These are phyloP conservation scores for Trametes polyzona DNA, from an alignment of 1,284 basidiomycete genomes.

Conservation along the genomic window DNA sequence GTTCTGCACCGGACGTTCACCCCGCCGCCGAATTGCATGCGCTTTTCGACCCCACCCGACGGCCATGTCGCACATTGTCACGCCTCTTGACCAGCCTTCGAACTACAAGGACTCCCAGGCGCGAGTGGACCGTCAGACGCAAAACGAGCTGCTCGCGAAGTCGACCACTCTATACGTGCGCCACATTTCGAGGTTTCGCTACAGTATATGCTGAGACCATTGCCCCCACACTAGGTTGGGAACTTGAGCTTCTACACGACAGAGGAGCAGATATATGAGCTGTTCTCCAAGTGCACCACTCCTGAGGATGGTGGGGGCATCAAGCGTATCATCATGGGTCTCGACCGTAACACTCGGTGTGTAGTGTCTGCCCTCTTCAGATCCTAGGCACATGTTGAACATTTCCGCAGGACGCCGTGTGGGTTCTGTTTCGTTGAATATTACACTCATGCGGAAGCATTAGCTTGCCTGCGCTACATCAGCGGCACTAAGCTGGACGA, in stretches of 20 bases:
- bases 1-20: slow-evolving; percentile 14
- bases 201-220: neutral
- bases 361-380: slow-evolving; percentile 26
- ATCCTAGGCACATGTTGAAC: neutral
- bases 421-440: slow-evolving; percentile 99
- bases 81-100: slow-evolving; percentile 88
- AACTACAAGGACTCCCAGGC: slow-evolving; percentile 93
- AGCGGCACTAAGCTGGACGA: slow-evolving; percentile 99
- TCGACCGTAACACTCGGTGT: slow-evolving; percentile 93
- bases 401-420: slow-evolving; percentile 82
- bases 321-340: slow-evolving; percentile 99
- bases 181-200: slow-evolving; percentile 22
- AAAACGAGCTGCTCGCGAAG: slow-evolving; percentile 71
- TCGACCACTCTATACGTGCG: slow-evolving; percentile 81
- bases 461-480: slow-evolving; percentile 92
- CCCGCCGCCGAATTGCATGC: slow-evolving; percentile 14
- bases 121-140: slow-evolving; percentile 70
- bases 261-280: slow-evolving; percentile 99
- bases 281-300: slow-evolving; percentile 92
- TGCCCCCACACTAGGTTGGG: slow-evolving; percentile 83
- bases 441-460: slow-evolving; percentile 94
- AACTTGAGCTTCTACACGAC: slow-evolving; percentile 98
- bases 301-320: slow-evolving; percentile 94
- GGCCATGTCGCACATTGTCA: slow-evolving; percentile 86
- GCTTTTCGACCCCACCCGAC: slow-evolving; percentile 1